Evolutionary conservation across 192 early-diverging fungal genomes (phyloP), one percentile per base, ranked within the genome.

Genomic region (Gorgonomyces haynaldii): DNA sequence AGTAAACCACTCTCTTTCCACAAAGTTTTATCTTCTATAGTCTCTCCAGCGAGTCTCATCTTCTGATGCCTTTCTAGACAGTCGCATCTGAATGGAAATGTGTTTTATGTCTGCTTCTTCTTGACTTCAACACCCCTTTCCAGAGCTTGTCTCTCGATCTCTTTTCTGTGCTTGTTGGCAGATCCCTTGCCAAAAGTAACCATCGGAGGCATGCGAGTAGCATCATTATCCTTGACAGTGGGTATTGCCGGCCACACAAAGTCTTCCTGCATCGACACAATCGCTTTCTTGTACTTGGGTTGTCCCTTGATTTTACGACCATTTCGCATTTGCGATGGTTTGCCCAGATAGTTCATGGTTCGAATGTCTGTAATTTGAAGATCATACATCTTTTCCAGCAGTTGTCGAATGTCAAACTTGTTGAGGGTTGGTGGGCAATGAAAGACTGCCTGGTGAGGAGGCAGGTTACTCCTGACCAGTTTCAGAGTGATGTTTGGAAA

Each of bases 381-480:
- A 39, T 79, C 70, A 63, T 96, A 96, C 23, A 94, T 79, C 46
- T 85, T 76, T 40, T 75, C 61, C 20, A 96, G 78, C 52, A 89
- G 88, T 42, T 82, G 79, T 32, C 76, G 71, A 57, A 96, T 88
- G 58, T 96, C 93, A 31, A 96, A 73, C 68, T 96, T 96, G 82
- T 94, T 96, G 52, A 85, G 65, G 22, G 78, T 70, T 21, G 82
- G 82, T 22, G 93, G 93, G 2, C 89, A 81, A 19, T 83, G 78
- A 77, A 96, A 96, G 21, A 88, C 89, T 19, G 82, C 85, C 57
- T 89, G 88, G 61, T 92, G 88, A 25, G 79, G 77, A 45, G 75
- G 79, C 3, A 92, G 75, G 46, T 79, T 83, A 50, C 74, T 66
- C 10, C 83, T 78, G 2, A 89, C 79, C 30, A 93, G 73, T 51